Evolutionary conservation across 768 basidiomycete genomes (phyloP).

Genomic region (Termitomyces sp.): DNA sequence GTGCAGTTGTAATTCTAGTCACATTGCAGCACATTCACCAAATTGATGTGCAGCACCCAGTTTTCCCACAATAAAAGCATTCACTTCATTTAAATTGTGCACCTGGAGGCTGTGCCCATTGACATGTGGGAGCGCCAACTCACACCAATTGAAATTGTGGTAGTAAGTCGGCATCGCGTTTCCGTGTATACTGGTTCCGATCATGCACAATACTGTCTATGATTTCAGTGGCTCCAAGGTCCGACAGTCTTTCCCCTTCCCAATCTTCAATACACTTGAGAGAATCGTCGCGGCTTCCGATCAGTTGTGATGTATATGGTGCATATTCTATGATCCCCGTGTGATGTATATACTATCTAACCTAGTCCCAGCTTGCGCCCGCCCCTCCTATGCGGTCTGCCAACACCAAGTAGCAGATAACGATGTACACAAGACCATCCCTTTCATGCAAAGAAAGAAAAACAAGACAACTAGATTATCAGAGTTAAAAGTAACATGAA

Average conservation of each 20-base stretch:
- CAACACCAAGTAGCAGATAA: background rate
- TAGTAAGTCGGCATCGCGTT: background rate
- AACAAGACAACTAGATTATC: background rate
- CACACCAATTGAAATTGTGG: too few species aligned
- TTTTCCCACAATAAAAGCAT: background rate
- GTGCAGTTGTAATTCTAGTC: background rate
- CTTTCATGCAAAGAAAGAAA: background rate
- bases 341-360: background rate
- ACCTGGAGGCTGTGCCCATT: too few species aligned
- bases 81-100: background rate
- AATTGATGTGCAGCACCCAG: background rate
- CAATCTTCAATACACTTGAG: background rate
- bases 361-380: background rate
- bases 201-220: background rate
- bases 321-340: background rate
- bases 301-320: background rate
- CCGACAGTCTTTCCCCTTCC: background rate
- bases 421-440: too few species aligned
- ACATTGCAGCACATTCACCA: background rate
- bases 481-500: background rate
- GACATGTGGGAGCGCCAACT: too few species aligned
- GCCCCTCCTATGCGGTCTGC: background rate
- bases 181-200: background rate
- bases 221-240: background rate
- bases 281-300: background rate